These are phyloP conservation scores for Datura wrightii DNA, from an alignment of 257 asterid genomes.

Conservation along the genomic window DNA sequence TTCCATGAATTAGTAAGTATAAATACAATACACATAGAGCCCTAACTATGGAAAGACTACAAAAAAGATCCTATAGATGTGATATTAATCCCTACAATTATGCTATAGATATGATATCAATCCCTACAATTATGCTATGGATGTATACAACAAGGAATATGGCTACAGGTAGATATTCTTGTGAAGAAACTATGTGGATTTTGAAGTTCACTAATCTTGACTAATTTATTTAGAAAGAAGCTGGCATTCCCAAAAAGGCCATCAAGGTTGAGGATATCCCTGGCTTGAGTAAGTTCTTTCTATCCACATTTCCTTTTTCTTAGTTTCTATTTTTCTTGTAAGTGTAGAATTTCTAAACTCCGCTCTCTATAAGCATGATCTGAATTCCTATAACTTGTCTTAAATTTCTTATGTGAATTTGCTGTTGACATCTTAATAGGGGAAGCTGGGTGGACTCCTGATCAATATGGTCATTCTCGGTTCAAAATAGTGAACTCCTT, in stretches of 20 bases:
- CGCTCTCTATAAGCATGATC: constrained; percentile 17
- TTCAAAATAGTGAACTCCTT: constrained; percentile 63
- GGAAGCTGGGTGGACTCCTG: constrained; percentile 98
- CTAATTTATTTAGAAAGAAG: constrained; percentile 79
- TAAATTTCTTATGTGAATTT: constrained; percentile 42
- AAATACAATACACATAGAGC: too few species aligned
- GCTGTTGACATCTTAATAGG: constrained; percentile 52
- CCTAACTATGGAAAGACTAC: too few species aligned
- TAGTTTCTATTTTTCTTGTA: constrained; percentile 27
- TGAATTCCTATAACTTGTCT: neutral
- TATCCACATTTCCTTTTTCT: constrained; percentile 26
- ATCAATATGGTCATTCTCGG: constrained; percentile 93
- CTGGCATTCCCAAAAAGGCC: constrained; percentile 84
- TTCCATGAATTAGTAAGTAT: too few species aligned
- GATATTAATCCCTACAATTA: too few species aligned
- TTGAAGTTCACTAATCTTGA: constrained; percentile 32
- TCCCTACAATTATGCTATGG: too few species aligned
- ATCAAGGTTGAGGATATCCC: constrained; percentile 88
- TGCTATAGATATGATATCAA: too few species aligned
- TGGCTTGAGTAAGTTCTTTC: constrained; percentile 84
- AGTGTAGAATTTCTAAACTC: constrained; percentile 12
- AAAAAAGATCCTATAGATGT: too few species aligned
- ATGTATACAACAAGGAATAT: too few species aligned
- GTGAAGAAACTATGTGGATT: neutral
- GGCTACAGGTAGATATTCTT: neutral